A percentile compares a stretch with the other conserved stretches of the same genome.
phyloP scores from a whole-genome alignment of 2,329 filamentous ascomycete species.

The Colletotrichum liriopes region DNA sequence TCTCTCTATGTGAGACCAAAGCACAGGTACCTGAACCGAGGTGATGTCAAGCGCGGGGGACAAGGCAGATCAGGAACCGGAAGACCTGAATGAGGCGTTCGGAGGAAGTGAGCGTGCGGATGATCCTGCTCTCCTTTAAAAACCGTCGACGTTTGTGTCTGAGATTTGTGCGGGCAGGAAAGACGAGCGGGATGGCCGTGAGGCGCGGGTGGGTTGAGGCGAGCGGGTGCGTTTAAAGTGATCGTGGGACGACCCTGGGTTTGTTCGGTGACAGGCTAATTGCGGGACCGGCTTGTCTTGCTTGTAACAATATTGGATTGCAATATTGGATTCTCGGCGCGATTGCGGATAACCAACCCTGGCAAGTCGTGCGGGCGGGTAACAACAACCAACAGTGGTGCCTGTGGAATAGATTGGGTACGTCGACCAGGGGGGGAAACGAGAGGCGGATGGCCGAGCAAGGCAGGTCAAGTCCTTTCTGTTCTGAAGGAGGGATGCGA shows the following conservation, averaged over 20 bases:
- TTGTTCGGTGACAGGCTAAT: slow-evolving; percentile 39
- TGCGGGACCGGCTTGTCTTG: slow-evolving; percentile 40
- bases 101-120: slow-evolving; percentile 4
- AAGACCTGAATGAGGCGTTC: slow-evolving; percentile 18
- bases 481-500: slow-evolving; percentile 1
- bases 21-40: slow-evolving; percentile 32
- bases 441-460: slow-evolving; percentile 15
- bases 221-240: slow-evolving; percentile 33
- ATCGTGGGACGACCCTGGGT: slow-evolving; percentile 39
- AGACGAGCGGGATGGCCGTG: slow-evolving; percentile 32
- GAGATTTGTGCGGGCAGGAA: slow-evolving; percentile 16
- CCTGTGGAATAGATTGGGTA: slow-evolving; percentile 29
- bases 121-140: slow-evolving; percentile 22
- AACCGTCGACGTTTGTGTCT: slow-evolving; percentile 22
- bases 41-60: slow-evolving; percentile 38
- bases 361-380: slow-evolving; percentile 20
- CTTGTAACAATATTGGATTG: slow-evolving; percentile 41
- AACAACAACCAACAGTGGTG: slow-evolving; percentile 22
- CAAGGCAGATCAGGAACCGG: slow-evolving; percentile 20
- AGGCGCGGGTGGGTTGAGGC: slow-evolving; percentile 32
- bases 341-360: slow-evolving; percentile 42
- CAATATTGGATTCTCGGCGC: slow-evolving; percentile 42
- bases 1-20: slow-evolving; percentile 29
- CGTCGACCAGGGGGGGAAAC: slow-evolving; percentile 15
- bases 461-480: slow-evolving; percentile 3